These are phyloP conservation scores for Penicillium glabrum DNA, from an alignment of 2,329 filamentous ascomycete species.

Conservation along the genomic window DNA sequence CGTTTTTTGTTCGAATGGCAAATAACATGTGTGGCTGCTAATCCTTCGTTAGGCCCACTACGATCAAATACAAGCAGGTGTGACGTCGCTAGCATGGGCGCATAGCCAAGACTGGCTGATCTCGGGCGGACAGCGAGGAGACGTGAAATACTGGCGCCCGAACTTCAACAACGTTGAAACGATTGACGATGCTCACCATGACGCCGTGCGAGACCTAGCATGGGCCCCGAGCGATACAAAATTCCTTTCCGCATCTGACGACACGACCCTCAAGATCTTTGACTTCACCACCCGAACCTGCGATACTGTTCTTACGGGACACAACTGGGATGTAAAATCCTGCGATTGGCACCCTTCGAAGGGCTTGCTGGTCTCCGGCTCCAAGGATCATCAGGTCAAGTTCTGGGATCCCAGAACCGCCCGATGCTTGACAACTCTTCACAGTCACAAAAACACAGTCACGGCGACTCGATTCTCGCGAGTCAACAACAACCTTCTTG, in stretches of 20 bases:
- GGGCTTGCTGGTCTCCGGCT: conserved; percentile 89
- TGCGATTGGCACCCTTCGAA: conserved; percentile 98
- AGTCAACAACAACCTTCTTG: conserved; percentile 78
- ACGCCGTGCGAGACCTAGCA: conserved; percentile 85
- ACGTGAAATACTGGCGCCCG: conserved; percentile 98
- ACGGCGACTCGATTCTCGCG: conserved; percentile 90
- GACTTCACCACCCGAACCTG: conserved; percentile 86
- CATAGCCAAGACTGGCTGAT: conserved; percentile 97
- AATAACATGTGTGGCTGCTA: background rate
- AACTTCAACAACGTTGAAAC: conserved; percentile 99
- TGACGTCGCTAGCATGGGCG: conserved; percentile 64
- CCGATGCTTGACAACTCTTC: conserved; percentile 86
- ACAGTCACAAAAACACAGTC: conserved; percentile 96
- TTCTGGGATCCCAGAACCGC: conserved; percentile 96
- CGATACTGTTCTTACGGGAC: conserved; percentile 83
- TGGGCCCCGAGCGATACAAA: conserved; percentile 94
- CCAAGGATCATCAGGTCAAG: conserved; percentile 96
- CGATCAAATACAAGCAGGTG: conserved; percentile 46
- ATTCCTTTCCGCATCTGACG: conserved; percentile 94
- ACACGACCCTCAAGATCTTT: conserved; percentile 90
- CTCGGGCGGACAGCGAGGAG: conserved; percentile 90
- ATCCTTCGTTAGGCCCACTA: conserved; percentile 67
- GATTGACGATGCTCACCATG: conserved; percentile 78
- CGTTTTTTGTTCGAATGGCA: conserved; percentile 16
- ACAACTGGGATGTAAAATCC: conserved; percentile 95